Percentiles rank a stretch among this genome's conserved stretches.
These are phyloP conservation scores for Primulina tabacum DNA, from an alignment of 257 asterid species.

Conservation along the genomic window DNA sequence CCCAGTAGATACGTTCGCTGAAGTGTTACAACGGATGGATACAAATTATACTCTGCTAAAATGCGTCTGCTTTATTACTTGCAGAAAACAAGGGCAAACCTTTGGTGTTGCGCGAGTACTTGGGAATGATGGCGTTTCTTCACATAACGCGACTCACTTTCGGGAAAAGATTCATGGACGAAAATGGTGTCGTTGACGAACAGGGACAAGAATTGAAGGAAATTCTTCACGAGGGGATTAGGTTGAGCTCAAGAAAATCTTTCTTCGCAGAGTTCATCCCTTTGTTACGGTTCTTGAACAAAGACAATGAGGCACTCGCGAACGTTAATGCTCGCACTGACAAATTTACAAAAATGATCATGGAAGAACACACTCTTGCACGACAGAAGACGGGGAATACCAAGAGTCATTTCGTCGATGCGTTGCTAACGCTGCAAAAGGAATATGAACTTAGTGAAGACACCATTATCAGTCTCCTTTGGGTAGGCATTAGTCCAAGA, in stretches of 20 bases:
- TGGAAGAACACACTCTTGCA: slow-evolving; percentile 77
- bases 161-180: slow-evolving; percentile 73
- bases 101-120: slow-evolving; percentile 53
- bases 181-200: slow-evolving; percentile 48
- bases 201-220: slow-evolving; percentile 74
- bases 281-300: slow-evolving; percentile 50
- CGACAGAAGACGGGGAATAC: slow-evolving; percentile 59
- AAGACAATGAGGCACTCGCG: slow-evolving; percentile 42
- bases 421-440: slow-evolving; percentile 66
- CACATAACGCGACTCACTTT: slow-evolving; percentile 77
- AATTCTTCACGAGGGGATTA: slow-evolving; percentile 49
- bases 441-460: slow-evolving; percentile 70
- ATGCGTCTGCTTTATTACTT: background rate
- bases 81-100: slow-evolving; percentile 57
- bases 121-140: slow-evolving; percentile 72
- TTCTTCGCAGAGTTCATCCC: slow-evolving; percentile 54
- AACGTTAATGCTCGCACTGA: slow-evolving; percentile 46
- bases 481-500: slow-evolving; percentile 42
- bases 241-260: slow-evolving; percentile 49
- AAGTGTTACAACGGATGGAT: background rate
- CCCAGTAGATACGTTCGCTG: background rate
- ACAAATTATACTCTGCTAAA: background rate
- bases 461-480: slow-evolving; percentile 68
- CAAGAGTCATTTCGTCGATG: slow-evolving; percentile 78
- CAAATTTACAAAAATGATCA: slow-evolving; percentile 55